Base-by-base conservation (phyloP, 768 basidiomycete genomes). In the Suillus placidus region DNA sequence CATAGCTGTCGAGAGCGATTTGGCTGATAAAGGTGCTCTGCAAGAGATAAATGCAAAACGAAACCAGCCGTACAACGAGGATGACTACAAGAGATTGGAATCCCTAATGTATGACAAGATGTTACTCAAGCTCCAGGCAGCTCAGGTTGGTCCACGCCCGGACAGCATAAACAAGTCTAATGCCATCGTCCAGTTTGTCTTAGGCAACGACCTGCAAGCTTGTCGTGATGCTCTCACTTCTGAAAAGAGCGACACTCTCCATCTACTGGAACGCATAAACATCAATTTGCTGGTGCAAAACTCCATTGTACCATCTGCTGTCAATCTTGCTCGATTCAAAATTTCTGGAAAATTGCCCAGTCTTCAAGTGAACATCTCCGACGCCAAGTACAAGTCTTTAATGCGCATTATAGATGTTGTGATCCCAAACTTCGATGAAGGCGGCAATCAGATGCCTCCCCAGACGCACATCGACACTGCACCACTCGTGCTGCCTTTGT, bases 91-190 rank as follows among this genome's bases (percentile, higher is more conserved):
- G 70, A 85, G 87, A 62, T 82, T 99, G 32, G 95, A 98, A 77
- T 90, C 90, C 3, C 80, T 98, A 42, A 97, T 99, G 94, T 99
- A 99, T 72, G 97, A 99, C 78, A 92, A 90, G 69, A 82, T 97
- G 69, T 85, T 84, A 13, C 82, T 99, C 43, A 88, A 86, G 64
- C 84, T 99, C 20, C 84, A 95, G 70, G 89, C 92, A 52, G 95
- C 97, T 14, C 97, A 99, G 88, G 95, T 96, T 67, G 64, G 79
- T 58, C 30, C n/a, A 32, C 38, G 54, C 42, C 37, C 13, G 43
- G 58, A 43, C 30, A 65, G 52, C 54, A 23, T 3, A 8, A 45
- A n/a, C 38, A 61, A n/a, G 61, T 35, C n/a, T 55, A 43, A 61
- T 73, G 37, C 4, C 10, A 69, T 63, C 38, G 40, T 30, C 38